phyloP scores from a whole-genome alignment of 2,329 filamentous ascomycete species.

The Sporothrix euskadiensis region DNA sequence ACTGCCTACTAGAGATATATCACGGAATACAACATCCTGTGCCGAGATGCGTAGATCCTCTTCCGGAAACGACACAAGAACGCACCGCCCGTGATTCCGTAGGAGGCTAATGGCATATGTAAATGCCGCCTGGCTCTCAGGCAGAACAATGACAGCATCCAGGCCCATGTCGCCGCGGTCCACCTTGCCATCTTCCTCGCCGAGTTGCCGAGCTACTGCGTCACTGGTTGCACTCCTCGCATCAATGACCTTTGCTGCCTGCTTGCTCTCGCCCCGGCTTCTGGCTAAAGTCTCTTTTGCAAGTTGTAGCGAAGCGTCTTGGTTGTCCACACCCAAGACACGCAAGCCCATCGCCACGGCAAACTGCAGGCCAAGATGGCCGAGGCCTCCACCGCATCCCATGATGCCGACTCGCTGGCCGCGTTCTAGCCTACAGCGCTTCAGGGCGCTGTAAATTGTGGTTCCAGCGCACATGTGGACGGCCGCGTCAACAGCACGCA shows the following conservation, averaged over 20 bases:
- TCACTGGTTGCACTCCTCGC: not conserved
- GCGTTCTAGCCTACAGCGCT: not conserved
- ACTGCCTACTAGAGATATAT: not conserved
- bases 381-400: not conserved
- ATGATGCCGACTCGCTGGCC: slow-evolving; percentile 3
- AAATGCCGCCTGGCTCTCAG: not conserved
- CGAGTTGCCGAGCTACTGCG: not conserved
- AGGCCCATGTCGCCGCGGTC: slow-evolving; percentile 4
- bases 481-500: not conserved
- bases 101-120: not conserved
- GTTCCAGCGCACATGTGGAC: slow-evolving; percentile 1
- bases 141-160: not conserved
- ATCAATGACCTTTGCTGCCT: not conserved
- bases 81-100: slow-evolving; percentile 1
- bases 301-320: not conserved
- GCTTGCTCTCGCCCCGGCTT: no score
- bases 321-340: not conserved
- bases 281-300: not conserved
- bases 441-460: slow-evolving; percentile 1
- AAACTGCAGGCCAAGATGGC: slow-evolving; percentile 13
- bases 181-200: not conserved
- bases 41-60: not conserved
- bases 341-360: not conserved
- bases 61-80: not conserved
- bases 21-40: not conserved